phyloP scores from a whole-genome alignment of 2,329 filamentous ascomycete species.

The Bipolaris oryzae region DNA sequence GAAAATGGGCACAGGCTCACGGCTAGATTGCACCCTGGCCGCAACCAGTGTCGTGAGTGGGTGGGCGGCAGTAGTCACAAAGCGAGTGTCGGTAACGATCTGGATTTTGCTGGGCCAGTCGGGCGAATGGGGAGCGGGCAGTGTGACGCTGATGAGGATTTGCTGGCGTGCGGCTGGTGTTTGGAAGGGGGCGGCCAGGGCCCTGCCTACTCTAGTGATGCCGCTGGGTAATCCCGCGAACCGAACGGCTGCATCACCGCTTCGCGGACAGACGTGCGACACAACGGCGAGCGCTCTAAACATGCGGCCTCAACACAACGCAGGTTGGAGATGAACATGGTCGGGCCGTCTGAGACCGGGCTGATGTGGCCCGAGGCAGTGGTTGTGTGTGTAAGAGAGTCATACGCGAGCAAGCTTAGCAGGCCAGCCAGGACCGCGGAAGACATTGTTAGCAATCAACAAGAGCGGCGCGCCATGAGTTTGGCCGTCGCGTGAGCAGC shows the following conservation, averaged over 20 bases:
- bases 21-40: slow-evolving; percentile 1
- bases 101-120: slow-evolving; percentile 9
- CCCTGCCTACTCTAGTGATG: slow-evolving; percentile 17
- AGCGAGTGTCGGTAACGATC: slow-evolving; percentile 23
- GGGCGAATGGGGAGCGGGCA: slow-evolving; percentile 26
- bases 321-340: slow-evolving; percentile 10
- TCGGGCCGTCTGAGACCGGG: slow-evolving; percentile 30
- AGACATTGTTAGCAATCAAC: slow-evolving; percentile 3
- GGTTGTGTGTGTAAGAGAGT: slow-evolving; percentile 24
- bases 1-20: background rate
- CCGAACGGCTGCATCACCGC: slow-evolving; percentile 24
- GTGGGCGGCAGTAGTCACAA: slow-evolving; percentile 21
- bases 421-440: slow-evolving; percentile 12
- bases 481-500: slow-evolving; percentile 3
- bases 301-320: background rate
- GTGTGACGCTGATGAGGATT: slow-evolving; percentile 26
- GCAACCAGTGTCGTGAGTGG: slow-evolving; percentile 13
- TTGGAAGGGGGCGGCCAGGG: slow-evolving; percentile 19
- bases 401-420: slow-evolving; percentile 20
- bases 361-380: slow-evolving; percentile 28
- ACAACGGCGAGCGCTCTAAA: slow-evolving; percentile 9
- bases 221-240: slow-evolving; percentile 22
- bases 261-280: slow-evolving; percentile 18
- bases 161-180: slow-evolving; percentile 17
- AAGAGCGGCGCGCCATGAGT: slow-evolving; percentile 8